Conservation (phyloP, 2,329 filamentous ascomycete species). For the Phyllachora maydis region DNA sequence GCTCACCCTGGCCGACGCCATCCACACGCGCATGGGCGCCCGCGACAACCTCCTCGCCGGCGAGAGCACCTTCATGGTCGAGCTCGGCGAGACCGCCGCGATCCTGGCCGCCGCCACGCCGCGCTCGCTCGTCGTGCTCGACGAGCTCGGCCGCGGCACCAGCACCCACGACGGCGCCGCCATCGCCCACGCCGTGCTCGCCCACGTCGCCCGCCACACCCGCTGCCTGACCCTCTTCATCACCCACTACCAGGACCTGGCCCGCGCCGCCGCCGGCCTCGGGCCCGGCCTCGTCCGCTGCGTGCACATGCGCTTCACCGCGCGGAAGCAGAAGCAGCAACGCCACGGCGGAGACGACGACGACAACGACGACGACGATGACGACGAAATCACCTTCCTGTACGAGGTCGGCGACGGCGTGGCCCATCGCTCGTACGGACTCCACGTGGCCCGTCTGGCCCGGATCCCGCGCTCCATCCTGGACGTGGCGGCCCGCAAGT, state of each 20-base stretch:
- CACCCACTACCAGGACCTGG: slow-evolving; percentile 86
- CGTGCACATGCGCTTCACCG: slow-evolving; percentile 81
- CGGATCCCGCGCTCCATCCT: slow-evolving; percentile 59
- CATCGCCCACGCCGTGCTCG: slow-evolving; percentile 80
- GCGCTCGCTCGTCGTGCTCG: slow-evolving; percentile 71
- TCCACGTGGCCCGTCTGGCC: slow-evolving; percentile 81
- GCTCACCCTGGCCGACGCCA: slow-evolving; percentile 72
- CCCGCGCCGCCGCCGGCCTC: slow-evolving; percentile 48
- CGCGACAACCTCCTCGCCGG: slow-evolving; percentile 90
- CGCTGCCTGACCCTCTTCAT: slow-evolving; percentile 80
- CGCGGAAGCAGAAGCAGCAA: slow-evolving; percentile 11
- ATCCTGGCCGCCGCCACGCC: slow-evolving; percentile 81
- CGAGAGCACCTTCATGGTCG: slow-evolving; percentile 96
- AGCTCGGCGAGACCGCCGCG: slow-evolving; percentile 76
- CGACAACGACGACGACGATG: slow-evolving; percentile 6
- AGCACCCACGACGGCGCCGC: slow-evolving; percentile 91
- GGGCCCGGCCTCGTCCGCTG: slow-evolving; percentile 46
- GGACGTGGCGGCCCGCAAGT: slow-evolving; percentile 62
- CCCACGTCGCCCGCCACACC: slow-evolving; percentile 58
- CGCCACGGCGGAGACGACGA: slow-evolving; percentile 1
- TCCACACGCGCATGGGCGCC: slow-evolving; percentile 90
- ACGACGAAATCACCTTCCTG: slow-evolving; percentile 72
- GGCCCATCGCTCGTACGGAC: slow-evolving; percentile 79
- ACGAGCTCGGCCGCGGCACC: slow-evolving; percentile 86
- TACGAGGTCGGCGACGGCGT: slow-evolving; percentile 86